Evolutionary conservation across 2,329 filamentous ascomycete species (phyloP).

Genomic region (Alternaria postmessia): DNA sequence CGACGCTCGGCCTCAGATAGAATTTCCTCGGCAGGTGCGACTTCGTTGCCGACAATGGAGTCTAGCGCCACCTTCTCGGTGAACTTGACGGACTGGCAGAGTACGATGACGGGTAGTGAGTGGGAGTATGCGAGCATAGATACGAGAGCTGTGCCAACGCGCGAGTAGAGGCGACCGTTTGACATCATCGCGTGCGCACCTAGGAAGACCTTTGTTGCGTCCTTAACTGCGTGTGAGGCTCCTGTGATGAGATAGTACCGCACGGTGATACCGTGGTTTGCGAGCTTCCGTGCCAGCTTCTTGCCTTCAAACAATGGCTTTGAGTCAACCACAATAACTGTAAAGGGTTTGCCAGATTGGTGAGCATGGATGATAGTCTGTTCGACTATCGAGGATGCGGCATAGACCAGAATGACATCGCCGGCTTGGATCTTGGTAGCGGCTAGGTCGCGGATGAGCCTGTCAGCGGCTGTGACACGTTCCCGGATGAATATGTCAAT

Average conservation of each 20-base stretch:
- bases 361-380: constrained; percentile 79
- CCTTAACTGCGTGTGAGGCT: constrained; percentile 75
- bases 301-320: constrained; percentile 74
- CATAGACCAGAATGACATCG: constrained; percentile 86
- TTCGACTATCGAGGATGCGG: constrained; percentile 85
- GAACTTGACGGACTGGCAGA: constrained; percentile 96
- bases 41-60: constrained; percentile 93
- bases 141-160: constrained; percentile 85
- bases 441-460: constrained; percentile 81
- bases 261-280: constrained; percentile 74
- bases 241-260: constrained; percentile 84
- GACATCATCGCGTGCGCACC: constrained; percentile 93
- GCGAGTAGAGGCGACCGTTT: constrained; percentile 88
- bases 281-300: constrained; percentile 74
- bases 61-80: constrained; percentile 88
- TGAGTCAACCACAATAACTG: constrained; percentile 84
- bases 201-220: constrained; percentile 77
- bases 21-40: constrained; percentile 77
- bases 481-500: constrained; percentile 93
- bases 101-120: constrained; percentile 82
- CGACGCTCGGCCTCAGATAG: constrained; percentile 48
- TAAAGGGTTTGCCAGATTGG: constrained; percentile 74
- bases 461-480: constrained; percentile 84
- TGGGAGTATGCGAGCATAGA: constrained; percentile 81
- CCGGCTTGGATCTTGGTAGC: constrained; percentile 78